These are phyloP conservation scores for Magnusiomyces suaveolens DNA, from an alignment of 1,139 yeast species.

Conservation along the genomic window DNA sequence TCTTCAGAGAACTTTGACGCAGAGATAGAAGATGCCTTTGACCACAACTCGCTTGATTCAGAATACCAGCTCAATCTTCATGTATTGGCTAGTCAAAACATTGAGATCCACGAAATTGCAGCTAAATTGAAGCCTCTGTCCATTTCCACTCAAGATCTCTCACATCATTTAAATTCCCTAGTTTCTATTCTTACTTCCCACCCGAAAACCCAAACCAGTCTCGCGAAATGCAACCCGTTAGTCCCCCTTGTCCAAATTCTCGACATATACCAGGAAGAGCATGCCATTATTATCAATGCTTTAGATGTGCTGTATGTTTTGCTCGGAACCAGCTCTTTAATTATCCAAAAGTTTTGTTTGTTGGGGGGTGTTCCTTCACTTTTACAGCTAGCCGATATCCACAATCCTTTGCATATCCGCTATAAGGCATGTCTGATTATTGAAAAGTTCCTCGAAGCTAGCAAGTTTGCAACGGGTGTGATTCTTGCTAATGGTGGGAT, in stretches of 20 bases:
- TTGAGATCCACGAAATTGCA: conserved; percentile 18
- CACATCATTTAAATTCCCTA: conserved; percentile 6
- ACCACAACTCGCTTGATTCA: conserved; percentile 18
- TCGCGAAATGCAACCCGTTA: conserved; percentile 44
- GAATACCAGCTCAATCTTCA: conserved; percentile 23
- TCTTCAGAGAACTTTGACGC: conserved; percentile 27
- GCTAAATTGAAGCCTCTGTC: conserved; percentile 14
- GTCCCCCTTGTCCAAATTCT: conserved; percentile 42
- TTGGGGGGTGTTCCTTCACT: conserved; percentile 48
- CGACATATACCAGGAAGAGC: conserved; percentile 24
- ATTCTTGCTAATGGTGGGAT: conserved; percentile 52
- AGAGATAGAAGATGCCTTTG: conserved; percentile 20
- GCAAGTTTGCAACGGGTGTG: conserved; percentile 39
- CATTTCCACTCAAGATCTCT: conserved; percentile 6
- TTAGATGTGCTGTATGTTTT: conserved; percentile 38
- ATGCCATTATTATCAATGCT: conserved; percentile 32
- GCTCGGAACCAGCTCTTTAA: conserved; percentile 33
- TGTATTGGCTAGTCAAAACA: conserved; percentile 19
- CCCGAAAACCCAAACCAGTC: conserved; percentile 21
- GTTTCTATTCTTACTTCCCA: conserved; percentile 16
- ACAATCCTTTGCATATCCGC: conserved; percentile 33
- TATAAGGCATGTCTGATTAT: conserved; percentile 43
- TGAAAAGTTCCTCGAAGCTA: conserved; percentile 31
- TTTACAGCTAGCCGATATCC: conserved; percentile 39
- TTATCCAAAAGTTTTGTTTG: conserved; percentile 44